Evolutionary conservation across 768 basidiomycete species (phyloP).

Genomic region (Russula sp.): DNA sequence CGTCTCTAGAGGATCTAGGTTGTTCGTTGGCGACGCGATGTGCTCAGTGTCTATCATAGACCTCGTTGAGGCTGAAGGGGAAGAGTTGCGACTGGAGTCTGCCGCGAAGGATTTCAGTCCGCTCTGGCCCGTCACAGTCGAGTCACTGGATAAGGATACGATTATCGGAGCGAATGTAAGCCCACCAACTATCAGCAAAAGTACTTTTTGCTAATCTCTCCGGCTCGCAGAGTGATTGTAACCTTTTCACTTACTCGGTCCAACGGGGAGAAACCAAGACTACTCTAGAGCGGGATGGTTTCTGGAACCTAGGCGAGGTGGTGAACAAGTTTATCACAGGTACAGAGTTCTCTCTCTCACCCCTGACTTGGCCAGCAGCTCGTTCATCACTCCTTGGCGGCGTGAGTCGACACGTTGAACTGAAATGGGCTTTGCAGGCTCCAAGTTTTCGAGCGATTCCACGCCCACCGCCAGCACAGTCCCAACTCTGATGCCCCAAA

Average conservation of each 20-base stretch:
- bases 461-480: slow-evolving; percentile 28
- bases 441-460: slow-evolving; percentile 40
- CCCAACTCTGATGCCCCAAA: slow-evolving; percentile 41
- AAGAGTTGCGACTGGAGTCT: slow-evolving; percentile 31
- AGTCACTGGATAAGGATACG: slow-evolving; percentile 44
- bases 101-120: slow-evolving; percentile 71
- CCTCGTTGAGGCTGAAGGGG: slow-evolving; percentile 33
- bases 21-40: slow-evolving; percentile 76
- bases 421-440: slow-evolving; percentile 36
- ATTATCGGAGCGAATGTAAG: slow-evolving; percentile 74
- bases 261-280: slow-evolving; percentile 36
- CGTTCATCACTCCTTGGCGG: neutral
- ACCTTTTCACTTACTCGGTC: slow-evolving; percentile 57
- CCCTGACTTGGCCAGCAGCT: neutral
- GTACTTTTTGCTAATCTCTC: neutral
- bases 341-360: slow-evolving; percentile 20
- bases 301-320: slow-evolving; percentile 68
- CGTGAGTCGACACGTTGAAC: too few relatives aligned
- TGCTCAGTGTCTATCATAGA: slow-evolving; percentile 69
- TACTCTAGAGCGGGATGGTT: slow-evolving; percentile 55
- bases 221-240: slow-evolving; percentile 48
- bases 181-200: neutral
- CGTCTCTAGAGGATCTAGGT: slow-evolving; percentile 41
- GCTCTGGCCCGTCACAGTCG: slow-evolving; percentile 64
- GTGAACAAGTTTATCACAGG: slow-evolving; percentile 71